phyloP scores from a whole-genome alignment of 768 basidiomycete species.

The Lactarius evosmus region DNA sequence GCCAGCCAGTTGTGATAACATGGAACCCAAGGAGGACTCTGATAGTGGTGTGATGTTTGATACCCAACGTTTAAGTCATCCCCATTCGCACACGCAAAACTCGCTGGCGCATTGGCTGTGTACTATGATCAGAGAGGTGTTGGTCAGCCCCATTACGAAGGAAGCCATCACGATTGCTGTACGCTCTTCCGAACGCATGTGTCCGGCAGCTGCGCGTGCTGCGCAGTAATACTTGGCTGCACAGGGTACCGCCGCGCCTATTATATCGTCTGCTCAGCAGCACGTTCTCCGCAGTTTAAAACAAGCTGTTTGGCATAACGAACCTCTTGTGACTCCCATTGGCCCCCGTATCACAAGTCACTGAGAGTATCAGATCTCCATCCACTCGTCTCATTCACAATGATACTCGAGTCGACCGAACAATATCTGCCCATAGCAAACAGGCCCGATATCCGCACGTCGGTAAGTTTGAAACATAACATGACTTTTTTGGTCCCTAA shows the following conservation, averaged over 20 bases:
- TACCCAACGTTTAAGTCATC: too few relatives aligned
- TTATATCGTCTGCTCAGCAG: too few relatives aligned
- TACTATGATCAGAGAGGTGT: too few relatives aligned
- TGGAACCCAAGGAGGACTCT: too few relatives aligned
- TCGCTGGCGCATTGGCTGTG: too few relatives aligned
- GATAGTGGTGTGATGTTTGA: too few relatives aligned
- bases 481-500: neutral
- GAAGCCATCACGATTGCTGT: too few relatives aligned
- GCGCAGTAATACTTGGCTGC: neutral
- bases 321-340: neutral
- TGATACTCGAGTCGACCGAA: constrained; percentile 2
- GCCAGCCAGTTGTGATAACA: too few relatives aligned
- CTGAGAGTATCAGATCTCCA: neutral
- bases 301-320: neutral
- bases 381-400: neutral
- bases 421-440: neutral
- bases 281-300: constrained; percentile 8
- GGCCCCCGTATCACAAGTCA: neutral
- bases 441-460: neutral
- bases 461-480: neutral
- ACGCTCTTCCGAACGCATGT: too few relatives aligned
- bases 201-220: too few relatives aligned
- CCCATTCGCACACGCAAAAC: too few relatives aligned
- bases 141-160: too few relatives aligned
- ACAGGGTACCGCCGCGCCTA: neutral